Conservation (phyloP, 75 land plant species). For the Cryptomeria japonica region DNA sequence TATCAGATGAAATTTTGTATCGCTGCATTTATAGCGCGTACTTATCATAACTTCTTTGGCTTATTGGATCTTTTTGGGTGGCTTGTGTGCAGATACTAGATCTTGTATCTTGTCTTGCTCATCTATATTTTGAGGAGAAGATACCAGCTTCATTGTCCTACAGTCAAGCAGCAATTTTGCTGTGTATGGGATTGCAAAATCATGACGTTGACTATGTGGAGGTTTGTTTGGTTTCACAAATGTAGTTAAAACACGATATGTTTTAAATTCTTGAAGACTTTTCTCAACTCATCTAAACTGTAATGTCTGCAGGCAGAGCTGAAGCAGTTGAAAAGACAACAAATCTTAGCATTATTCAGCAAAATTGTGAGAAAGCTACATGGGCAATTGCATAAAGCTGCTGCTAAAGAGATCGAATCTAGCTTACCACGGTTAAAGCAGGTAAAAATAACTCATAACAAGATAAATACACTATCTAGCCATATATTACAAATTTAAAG, state of each 20-base stretch:
- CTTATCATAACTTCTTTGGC: neutral
- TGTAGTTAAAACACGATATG: neutral
- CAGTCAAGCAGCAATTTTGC: slow-evolving; percentile 80
- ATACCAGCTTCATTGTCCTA: slow-evolving; percentile 69
- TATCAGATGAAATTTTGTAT: neutral
- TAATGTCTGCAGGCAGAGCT: slow-evolving; percentile 46
- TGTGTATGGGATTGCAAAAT: slow-evolving; percentile 82
- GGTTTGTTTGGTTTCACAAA: slow-evolving; percentile 33
- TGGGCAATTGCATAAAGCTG: slow-evolving; percentile 60
- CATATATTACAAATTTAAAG: neutral
- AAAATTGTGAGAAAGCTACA: slow-evolving; percentile 75
- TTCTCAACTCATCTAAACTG: neutral
- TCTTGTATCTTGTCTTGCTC: slow-evolving; percentile 59
- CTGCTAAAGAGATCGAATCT: slow-evolving; percentile 61
- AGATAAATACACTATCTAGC: neutral
- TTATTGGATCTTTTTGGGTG: neutral
- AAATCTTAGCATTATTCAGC: slow-evolving; percentile 69
- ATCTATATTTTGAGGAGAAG: slow-evolving; percentile 70
- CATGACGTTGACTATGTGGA: slow-evolving; percentile 61
- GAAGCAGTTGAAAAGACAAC: slow-evolving; percentile 64
- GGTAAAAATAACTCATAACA: slow-evolving; percentile 27
- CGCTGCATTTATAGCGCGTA: neutral
- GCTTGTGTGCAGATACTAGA: slow-evolving; percentile 67
- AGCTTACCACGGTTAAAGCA: slow-evolving; percentile 70
- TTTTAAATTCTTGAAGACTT: neutral